These are phyloP conservation scores for Daldinia sp. DNA, from an alignment of 2,329 filamentous ascomycete species.

Conservation along the genomic window DNA sequence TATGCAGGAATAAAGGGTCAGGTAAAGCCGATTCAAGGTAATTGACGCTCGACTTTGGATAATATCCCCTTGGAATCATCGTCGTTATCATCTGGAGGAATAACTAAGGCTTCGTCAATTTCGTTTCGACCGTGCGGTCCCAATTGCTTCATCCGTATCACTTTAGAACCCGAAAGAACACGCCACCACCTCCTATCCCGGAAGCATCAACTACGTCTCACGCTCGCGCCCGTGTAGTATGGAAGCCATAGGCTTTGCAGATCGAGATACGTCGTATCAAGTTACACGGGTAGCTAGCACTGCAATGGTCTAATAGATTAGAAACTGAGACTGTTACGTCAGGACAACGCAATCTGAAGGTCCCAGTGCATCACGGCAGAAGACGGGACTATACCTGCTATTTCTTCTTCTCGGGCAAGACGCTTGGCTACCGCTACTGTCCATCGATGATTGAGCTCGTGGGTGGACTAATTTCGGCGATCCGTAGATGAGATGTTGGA, in stretches of 20 bases:
- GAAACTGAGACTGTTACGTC: slow-evolving; percentile 7
- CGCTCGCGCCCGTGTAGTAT: neutral
- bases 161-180: neutral
- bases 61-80: neutral
- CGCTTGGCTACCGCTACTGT: neutral
- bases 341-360: slow-evolving; percentile 15
- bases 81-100: neutral
- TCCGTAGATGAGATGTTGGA: slow-evolving; percentile 10
- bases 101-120: neutral
- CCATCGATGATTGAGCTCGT: too few species aligned
- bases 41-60: neutral
- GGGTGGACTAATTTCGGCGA: slow-evolving; percentile 9
- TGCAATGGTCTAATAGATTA: neutral
- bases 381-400: neutral
- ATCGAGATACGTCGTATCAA: slow-evolving; percentile 7
- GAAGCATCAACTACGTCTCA: neutral
- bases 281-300: slow-evolving; percentile 7
- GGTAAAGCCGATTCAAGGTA: neutral
- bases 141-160: neutral
- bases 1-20: neutral
- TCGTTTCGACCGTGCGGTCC: neutral
- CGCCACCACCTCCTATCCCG: neutral
- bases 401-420: neutral
- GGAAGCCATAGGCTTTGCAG: neutral
- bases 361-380: slow-evolving; percentile 1